phyloP scores from a whole-genome alignment of 768 basidiomycete species.

The Russula compacta region DNA sequence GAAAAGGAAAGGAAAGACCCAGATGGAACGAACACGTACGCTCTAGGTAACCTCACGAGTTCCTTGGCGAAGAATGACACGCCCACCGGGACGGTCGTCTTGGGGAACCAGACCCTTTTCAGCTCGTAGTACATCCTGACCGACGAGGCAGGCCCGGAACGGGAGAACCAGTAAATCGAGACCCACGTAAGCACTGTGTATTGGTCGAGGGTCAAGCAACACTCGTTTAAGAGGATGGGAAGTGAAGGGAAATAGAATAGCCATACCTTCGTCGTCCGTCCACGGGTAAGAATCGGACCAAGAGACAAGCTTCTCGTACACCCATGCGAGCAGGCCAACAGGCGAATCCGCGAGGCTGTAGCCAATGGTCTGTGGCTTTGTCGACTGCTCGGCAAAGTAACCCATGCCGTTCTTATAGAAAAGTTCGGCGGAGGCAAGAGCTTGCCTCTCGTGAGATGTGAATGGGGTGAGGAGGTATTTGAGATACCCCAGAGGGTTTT shows the following conservation, averaged over 20 bases:
- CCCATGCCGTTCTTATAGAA: slow-evolving; percentile 22
- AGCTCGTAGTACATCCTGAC: slow-evolving; percentile 29
- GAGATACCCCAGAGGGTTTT: slow-evolving; percentile 26
- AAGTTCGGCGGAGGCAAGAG: slow-evolving; percentile 21
- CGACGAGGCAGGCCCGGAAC: slow-evolving; percentile 26
- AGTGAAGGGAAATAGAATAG: not conserved
- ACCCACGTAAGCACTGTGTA: slow-evolving; percentile 29
- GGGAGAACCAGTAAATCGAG: slow-evolving; percentile 31
- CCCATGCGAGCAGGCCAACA: slow-evolving; percentile 35
- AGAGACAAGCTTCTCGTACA: slow-evolving; percentile 28
- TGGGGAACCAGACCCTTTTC: not conserved
- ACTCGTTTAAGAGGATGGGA: not conserved
- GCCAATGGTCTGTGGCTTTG: slow-evolving; percentile 32
- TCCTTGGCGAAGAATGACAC: slow-evolving; percentile 48
- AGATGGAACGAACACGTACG: slow-evolving; percentile 26
- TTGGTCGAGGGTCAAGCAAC: too few species aligned
- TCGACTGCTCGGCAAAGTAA: slow-evolving; percentile 27
- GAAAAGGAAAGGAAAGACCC: too few species aligned
- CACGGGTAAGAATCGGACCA: slow-evolving; percentile 43
- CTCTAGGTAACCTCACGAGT: slow-evolving; percentile 27
- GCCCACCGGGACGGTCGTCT: slow-evolving; percentile 35
- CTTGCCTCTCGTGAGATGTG: slow-evolving; percentile 24
- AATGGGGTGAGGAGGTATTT: slow-evolving; percentile 25
- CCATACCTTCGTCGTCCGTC: slow-evolving; percentile 46
- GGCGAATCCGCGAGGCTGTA: slow-evolving; percentile 52